Evolutionary conservation across 768 basidiomycete genomes (phyloP).

Genomic region (Nevesoporus exiguus): DNA sequence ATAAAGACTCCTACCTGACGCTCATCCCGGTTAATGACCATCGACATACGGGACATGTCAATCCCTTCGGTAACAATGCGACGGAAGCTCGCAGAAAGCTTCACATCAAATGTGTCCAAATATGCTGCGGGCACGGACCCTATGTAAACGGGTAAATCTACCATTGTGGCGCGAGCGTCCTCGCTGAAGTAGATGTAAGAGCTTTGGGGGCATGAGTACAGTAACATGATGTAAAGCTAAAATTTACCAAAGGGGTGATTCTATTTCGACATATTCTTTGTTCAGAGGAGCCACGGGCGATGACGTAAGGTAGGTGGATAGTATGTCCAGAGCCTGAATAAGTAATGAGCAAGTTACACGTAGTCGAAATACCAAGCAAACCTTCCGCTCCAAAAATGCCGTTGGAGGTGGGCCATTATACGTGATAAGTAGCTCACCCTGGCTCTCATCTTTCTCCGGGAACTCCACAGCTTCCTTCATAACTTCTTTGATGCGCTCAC

Average conservation of each 20-base stretch:
- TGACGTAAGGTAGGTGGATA: slow-evolving; percentile 86
- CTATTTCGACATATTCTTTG: slow-evolving; percentile 90
- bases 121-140: slow-evolving; percentile 82
- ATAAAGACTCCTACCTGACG: slow-evolving; percentile 56
- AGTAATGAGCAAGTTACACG: not conserved
- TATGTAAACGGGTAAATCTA: slow-evolving; percentile 73
- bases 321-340: slow-evolving; percentile 72
- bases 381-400: slow-evolving; percentile 71
- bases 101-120: slow-evolving; percentile 66
- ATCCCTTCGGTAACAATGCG: slow-evolving; percentile 72
- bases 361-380: slow-evolving; percentile 21
- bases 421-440: slow-evolving; percentile 78
- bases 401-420: slow-evolving; percentile 77
- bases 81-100: slow-evolving; percentile 63
- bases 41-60: slow-evolving; percentile 86
- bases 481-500: slow-evolving; percentile 50
- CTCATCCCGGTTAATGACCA: slow-evolving; percentile 84
- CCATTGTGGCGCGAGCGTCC: slow-evolving; percentile 65
- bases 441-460: slow-evolving; percentile 94
- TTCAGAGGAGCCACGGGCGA: slow-evolving; percentile 77
- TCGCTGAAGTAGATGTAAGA: slow-evolving; percentile 85
- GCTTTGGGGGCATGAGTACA: slow-evolving; percentile 37
- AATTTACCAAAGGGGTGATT: slow-evolving; percentile 79
- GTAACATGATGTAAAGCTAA: not conserved
- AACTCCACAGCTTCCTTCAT: slow-evolving; percentile 76